These are phyloP conservation scores for Talaromyces ruber DNA, from an alignment of 495 filamentous ascomycete species.

Conservation along the genomic window DNA sequence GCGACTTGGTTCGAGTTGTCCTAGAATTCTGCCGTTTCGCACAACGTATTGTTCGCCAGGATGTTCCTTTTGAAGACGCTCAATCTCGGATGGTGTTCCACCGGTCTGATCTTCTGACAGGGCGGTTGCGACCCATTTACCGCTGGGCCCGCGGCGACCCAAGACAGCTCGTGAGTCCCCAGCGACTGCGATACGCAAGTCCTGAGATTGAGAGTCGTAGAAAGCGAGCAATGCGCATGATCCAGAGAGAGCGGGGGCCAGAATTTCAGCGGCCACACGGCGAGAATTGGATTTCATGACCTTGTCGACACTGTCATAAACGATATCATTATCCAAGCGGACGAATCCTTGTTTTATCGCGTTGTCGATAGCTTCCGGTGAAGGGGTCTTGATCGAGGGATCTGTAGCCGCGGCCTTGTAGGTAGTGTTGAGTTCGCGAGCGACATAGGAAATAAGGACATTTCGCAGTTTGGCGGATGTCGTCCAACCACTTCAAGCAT, in stretches of 20 bases:
- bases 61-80: constrained; percentile 72
- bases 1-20: constrained; percentile 81
- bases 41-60: constrained; percentile 82
- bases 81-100: constrained; percentile 70
- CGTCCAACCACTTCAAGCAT: constrained; percentile 73
- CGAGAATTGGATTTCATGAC: constrained; percentile 84
- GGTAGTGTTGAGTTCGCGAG: constrained; percentile 85
- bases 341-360: constrained; percentile 93
- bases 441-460: constrained; percentile 82
- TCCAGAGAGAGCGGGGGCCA: constrained; percentile 88
- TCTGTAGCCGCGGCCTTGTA: constrained; percentile 71
- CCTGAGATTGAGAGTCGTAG: constrained; percentile 78
- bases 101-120: constrained; percentile 93
- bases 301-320: constrained; percentile 79
- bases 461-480: constrained; percentile 95
- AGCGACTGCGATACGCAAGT: constrained; percentile 84
- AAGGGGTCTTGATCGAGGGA: constrained; percentile 48
- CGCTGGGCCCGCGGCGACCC: constrained; percentile 64
- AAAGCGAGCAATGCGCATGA: constrained; percentile 95
- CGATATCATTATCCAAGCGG: constrained; percentile 84
- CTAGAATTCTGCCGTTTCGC: constrained; percentile 79
- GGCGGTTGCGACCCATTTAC: constrained; percentile 88
- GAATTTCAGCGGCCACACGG: constrained; percentile 73
- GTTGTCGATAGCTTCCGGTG: constrained; percentile 69
- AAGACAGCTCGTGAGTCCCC: constrained; percentile 92